phyloP scores from a whole-genome alignment of 495 filamentous ascomycete species.

The Podospora fimiseda region DNA sequence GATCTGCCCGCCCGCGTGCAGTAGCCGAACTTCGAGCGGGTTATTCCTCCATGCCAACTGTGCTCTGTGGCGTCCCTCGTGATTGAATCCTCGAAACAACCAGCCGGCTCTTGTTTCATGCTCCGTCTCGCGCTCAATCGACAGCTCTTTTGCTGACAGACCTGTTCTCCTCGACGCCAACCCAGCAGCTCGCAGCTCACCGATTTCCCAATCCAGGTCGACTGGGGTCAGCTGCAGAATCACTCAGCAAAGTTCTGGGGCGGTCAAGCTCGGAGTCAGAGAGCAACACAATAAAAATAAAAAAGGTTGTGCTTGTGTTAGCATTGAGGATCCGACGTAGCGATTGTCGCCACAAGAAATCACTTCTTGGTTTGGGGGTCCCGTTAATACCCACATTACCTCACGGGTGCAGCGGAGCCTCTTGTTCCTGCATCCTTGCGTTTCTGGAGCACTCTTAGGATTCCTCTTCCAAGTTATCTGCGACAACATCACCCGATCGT shows the following conservation, averaged over 20 bases:
- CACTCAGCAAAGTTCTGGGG: not conserved
- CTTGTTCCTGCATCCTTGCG: not conserved
- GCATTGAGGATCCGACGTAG: not conserved
- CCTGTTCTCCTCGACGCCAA: not conserved
- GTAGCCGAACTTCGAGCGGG: conserved; percentile 1
- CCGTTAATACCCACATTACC: conserved; percentile 3
- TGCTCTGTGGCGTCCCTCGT: not conserved
- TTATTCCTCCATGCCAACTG: conserved; percentile 7
- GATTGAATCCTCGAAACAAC: conserved; percentile 2
- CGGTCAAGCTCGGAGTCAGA: not conserved
- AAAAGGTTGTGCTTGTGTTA: conserved; percentile 2
- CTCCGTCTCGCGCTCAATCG: not conserved
- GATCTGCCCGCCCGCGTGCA: conserved; percentile 3
- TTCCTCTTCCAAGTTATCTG: too few relatives aligned
- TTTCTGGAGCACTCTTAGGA: not conserved
- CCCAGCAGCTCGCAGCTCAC: not conserved
- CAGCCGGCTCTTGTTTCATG: not conserved
- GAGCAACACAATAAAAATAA: too few relatives aligned
- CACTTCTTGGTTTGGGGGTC: conserved; percentile 1
- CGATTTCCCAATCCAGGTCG: not conserved
- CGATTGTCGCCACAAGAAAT: conserved; percentile 5
- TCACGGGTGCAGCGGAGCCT: conserved; percentile 1
- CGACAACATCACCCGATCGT: not conserved
- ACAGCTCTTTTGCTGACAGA: not conserved
- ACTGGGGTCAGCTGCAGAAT: not conserved